A percentile compares a stretch with the other conserved stretches of the same genome.
Evolutionary conservation across 2,329 filamentous ascomycete species (phyloP).

Genomic region (Chalaropsis thielavioides): DNA sequence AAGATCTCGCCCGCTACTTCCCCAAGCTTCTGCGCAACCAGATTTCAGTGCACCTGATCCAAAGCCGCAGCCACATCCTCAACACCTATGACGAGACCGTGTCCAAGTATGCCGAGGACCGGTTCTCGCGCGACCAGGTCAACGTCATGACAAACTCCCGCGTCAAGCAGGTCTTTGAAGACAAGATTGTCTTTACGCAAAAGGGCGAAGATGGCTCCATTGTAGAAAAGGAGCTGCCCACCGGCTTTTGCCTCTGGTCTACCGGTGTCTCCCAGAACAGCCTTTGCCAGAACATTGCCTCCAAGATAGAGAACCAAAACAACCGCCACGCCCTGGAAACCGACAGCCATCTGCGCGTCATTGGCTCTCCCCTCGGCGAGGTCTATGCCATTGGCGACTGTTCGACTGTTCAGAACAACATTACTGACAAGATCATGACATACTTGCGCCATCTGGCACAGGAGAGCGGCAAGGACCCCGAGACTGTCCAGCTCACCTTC

Average conservation of each 20-base stretch:
- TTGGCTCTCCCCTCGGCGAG: conserved; percentile 78
- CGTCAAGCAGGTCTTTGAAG: conserved; percentile 71
- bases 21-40: conserved; percentile 87
- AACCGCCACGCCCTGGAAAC: conserved; percentile 90
- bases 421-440: conserved; percentile 76
- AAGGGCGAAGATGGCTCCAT: conserved; percentile 56
- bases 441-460: conserved; percentile 83
- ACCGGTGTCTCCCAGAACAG: conserved; percentile 83
- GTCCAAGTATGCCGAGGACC: conserved; percentile 79
- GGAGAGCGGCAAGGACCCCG: conserved; percentile 81
- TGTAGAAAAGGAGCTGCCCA: conserved; percentile 83
- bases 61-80: conserved; percentile 84
- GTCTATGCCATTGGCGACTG: conserved; percentile 97
- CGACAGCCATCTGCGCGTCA: conserved; percentile 78
- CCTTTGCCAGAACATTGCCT: conserved; percentile 60
- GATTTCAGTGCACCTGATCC: conserved; percentile 93
- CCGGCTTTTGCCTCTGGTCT: conserved; percentile 95
- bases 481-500: conserved; percentile 76
- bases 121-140: conserved; percentile 81
- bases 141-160: conserved; percentile 85
- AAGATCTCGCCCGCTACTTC: conserved; percentile 73
- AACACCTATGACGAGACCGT: conserved; percentile 97
- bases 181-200: conserved; percentile 83
- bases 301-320: conserved; percentile 64
- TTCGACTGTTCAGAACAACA: conserved; percentile 91